A percentile compares a stretch with the other conserved stretches of the same genome.
Evolutionary conservation across 2,329 filamentous ascomycete genomes (phyloP).

Genomic region (Aspergillus nomiae): DNA sequence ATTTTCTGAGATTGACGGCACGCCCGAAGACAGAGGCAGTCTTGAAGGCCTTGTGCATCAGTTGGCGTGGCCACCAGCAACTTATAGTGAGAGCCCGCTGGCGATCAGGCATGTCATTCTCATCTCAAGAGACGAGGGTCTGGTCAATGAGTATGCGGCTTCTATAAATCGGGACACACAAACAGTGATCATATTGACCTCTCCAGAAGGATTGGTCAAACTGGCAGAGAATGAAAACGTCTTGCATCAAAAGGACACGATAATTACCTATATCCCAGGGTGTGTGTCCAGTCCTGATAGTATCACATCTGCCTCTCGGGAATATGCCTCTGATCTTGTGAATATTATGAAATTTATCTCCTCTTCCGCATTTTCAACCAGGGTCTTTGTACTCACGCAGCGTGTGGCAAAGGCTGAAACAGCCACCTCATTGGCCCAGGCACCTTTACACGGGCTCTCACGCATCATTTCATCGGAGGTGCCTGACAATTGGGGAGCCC

Average conservation of each 20-base stretch:
- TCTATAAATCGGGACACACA: background rate
- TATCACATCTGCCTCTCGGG: background rate
- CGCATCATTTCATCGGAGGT: constrained; percentile 45
- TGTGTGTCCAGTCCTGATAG: background rate
- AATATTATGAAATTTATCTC: background rate
- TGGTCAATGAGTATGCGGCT: background rate
- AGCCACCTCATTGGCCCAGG: constrained; percentile 37
- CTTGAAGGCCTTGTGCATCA: constrained; percentile 39
- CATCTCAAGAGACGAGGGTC: background rate
- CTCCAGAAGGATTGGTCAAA: background rate
- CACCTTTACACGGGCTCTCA: constrained; percentile 38
- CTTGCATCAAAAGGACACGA: background rate
- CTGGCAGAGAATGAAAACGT: background rate
- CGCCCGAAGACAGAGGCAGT: constrained; percentile 20
- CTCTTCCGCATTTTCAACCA: background rate
- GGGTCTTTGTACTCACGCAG: constrained; percentile 28
- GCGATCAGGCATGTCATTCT: background rate
- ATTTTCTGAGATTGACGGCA: constrained; percentile 45
- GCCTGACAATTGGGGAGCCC: constrained; percentile 37
- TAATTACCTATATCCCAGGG: constrained; percentile 1
- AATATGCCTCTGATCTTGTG: background rate
- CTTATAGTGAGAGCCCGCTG: background rate
- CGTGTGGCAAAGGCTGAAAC: constrained; percentile 26
- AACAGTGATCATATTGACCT: background rate
- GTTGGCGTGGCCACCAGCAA: constrained; percentile 42